Conservation (phyloP, 2,329 filamentous ascomycete genomes). For the Aureobasidium sp. region DNA sequence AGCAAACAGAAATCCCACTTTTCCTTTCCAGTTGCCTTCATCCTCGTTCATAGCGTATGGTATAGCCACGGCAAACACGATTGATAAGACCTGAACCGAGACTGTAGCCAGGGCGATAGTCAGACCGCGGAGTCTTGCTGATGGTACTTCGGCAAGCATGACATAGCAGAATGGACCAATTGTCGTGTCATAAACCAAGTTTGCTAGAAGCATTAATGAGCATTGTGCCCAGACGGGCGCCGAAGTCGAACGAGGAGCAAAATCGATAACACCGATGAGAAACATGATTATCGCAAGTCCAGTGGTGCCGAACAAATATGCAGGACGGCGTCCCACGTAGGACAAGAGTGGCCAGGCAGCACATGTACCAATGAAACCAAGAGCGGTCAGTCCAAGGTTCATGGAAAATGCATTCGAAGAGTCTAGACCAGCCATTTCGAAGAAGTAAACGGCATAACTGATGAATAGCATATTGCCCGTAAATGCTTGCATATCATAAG, state of each 20-base stretch:
- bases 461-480: conserved; percentile 36
- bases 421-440: conserved; percentile 37
- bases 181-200: conserved; percentile 15
- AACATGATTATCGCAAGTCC: conserved; percentile 26
- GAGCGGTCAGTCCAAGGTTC: conserved; percentile 32
- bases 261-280: conserved; percentile 34
- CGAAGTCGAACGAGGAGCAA: conserved; percentile 31
- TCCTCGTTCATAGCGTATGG: conserved; percentile 30
- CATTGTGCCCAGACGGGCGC: conserved; percentile 31
- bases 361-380: conserved; percentile 38
- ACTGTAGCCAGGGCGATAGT: conserved; percentile 20
- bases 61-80: conserved; percentile 23
- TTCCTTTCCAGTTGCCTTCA: conserved; percentile 28
- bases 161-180: conserved; percentile 20
- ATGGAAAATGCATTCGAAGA: conserved; percentile 36
- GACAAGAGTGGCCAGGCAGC: conserved; percentile 37
- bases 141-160: conserved; percentile 18
- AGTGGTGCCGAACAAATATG: conserved; percentile 32
- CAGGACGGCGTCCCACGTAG: conserved; percentile 33
- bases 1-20: conserved; percentile 31
- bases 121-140: conserved; percentile 16
- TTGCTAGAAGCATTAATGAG: conserved; percentile 20
- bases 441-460: conserved; percentile 44
- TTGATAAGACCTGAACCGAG: conserved; percentile 17
- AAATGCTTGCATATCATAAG: conserved; percentile 39